These are phyloP conservation scores for Amanita jacksonii DNA, from an alignment of 768 basidiomycete species.

Conservation along the genomic window DNA sequence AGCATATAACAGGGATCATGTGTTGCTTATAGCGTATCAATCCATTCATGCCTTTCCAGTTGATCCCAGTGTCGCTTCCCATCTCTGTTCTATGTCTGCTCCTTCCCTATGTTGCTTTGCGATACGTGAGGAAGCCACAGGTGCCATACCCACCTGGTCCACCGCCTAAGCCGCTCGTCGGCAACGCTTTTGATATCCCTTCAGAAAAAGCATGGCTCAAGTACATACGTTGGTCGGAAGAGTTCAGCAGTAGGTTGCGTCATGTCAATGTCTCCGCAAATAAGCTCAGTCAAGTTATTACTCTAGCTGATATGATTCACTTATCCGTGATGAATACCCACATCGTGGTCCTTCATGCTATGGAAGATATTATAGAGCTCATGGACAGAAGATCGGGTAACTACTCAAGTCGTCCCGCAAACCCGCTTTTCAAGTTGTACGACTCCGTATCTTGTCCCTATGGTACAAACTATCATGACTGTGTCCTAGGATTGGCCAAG, in stretches of 20 bases:
- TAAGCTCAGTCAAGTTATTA: background rate
- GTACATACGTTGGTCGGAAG: constrained; percentile 1
- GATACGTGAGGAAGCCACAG: background rate
- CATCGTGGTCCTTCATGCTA: constrained; percentile 7
- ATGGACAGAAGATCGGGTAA: constrained; percentile 9
- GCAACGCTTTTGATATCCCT: constrained; percentile 1
- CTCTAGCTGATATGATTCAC: constrained; percentile 6
- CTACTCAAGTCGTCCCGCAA: constrained; percentile 16
- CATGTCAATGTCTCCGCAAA: no score
- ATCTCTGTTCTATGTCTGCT: no score
- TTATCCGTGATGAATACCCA: background rate
- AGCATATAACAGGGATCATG: no score
- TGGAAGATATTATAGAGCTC: constrained; percentile 7
- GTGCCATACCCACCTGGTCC: constrained; percentile 3
- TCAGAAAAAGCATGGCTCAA: constrained; percentile 1
- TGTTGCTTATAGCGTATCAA: no score
- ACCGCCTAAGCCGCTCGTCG: background rate
- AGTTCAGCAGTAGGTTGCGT: background rate
- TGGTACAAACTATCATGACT: background rate
- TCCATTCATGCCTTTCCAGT: no score
- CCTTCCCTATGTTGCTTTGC: background rate
- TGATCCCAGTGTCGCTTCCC: no score
- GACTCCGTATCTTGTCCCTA: background rate
- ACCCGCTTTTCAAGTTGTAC: constrained; percentile 15
- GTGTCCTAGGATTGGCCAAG: background rate